A percentile compares a stretch with the other conserved stretches of the same genome.
These are phyloP conservation scores for Fagus sylvatica DNA, from an alignment of 306 rosid genomes.

Conservation along the genomic window DNA sequence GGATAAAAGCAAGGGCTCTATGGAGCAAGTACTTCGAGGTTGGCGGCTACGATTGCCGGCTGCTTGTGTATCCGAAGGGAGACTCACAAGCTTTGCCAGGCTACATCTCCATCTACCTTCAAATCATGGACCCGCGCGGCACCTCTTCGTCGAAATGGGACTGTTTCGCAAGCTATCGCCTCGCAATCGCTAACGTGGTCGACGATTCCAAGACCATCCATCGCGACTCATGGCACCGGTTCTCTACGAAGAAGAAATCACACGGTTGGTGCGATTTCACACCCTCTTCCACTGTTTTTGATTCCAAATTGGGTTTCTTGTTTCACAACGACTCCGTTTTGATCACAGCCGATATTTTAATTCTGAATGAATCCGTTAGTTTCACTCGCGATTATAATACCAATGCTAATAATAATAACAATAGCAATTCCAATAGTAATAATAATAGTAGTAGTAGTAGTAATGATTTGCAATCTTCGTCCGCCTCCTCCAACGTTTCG, in stretches of 20 bases:
- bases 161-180: conserved; percentile 94
- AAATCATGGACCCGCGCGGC: conserved; percentile 99
- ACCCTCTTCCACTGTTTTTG: conserved; percentile 82
- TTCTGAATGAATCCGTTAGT: conserved; percentile 82
- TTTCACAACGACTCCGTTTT: conserved; percentile 71
- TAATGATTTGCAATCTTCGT: conserved; percentile 66
- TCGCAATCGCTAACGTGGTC: conserved; percentile 71
- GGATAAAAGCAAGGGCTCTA: conserved; percentile 92
- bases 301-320: conserved; percentile 78
- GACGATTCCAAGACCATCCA: conserved; percentile 92
- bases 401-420: too few relatives aligned
- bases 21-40: conserved; percentile 99
- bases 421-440: too few relatives aligned
- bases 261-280: conserved; percentile 99
- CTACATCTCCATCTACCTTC: conserved; percentile 90
- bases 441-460: conserved; percentile 14
- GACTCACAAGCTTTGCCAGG: conserved; percentile 95
- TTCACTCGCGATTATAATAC: conserved; percentile 59
- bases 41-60: conserved; percentile 97
- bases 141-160: conserved; percentile 95
- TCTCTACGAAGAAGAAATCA: conserved; percentile 92
- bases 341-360: conserved; percentile 89
- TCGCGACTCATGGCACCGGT: conserved; percentile 97
- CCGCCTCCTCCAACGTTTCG: conserved; percentile 36
- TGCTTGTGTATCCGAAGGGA: conserved; percentile 90